A percentile compares a stretch with the other conserved stretches of the same genome.
Conservation (phyloP, 345 rosid species). For the Carallia pectinifolia region DNA sequence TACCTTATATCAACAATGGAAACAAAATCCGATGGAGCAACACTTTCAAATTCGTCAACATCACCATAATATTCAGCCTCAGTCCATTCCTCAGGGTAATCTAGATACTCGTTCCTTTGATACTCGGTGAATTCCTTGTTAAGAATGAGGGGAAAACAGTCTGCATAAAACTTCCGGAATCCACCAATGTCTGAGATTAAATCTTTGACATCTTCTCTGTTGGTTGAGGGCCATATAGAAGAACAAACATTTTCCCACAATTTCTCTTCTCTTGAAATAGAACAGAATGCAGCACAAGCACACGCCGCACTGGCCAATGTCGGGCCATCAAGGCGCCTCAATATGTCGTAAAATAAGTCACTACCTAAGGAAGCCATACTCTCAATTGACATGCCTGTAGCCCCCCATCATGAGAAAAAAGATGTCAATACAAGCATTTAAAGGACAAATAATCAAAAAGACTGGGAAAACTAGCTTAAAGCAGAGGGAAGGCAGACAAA, state of each 20-base stretch:
- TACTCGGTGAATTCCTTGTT: constrained; percentile 58
- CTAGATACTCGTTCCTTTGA: constrained; percentile 49
- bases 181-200: constrained; percentile 63
- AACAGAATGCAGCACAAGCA: constrained; percentile 60
- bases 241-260: constrained; percentile 76
- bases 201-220: constrained; percentile 58
- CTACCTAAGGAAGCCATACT: constrained; percentile 49
- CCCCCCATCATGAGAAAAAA: constrained; percentile 5
- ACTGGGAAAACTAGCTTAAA: background rate
- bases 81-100: constrained; percentile 66
- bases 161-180: constrained; percentile 68
- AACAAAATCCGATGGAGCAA: constrained; percentile 59
- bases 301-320: constrained; percentile 76
- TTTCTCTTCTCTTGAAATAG: constrained; percentile 69
- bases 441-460: background rate
- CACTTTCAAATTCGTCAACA: constrained; percentile 43
- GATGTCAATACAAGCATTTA: background rate
- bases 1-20: constrained; percentile 65
- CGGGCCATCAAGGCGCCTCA: constrained; percentile 72
- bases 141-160: constrained; percentile 73
- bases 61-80: constrained; percentile 79
- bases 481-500: background rate
- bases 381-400: constrained; percentile 40
- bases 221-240: constrained; percentile 74
- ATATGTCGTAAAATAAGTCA: constrained; percentile 68